These are phyloP conservation scores for Naganishia sp. DNA, from an alignment of 1,284 basidiomycete species.

Conservation along the genomic window DNA sequence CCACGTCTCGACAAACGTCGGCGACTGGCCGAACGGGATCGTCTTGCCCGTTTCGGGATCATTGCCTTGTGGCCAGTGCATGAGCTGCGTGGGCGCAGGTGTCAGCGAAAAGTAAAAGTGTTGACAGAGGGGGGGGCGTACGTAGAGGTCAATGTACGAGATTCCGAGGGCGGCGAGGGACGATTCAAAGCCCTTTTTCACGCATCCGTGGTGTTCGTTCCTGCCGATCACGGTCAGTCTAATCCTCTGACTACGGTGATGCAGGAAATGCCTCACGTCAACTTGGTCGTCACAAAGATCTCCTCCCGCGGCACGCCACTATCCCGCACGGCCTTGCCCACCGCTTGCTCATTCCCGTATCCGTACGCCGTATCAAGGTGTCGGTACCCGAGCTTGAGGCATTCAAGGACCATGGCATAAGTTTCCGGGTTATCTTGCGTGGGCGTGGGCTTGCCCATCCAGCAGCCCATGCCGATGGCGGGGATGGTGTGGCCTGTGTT, in stretches of 20 bases:
- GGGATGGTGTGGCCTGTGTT: constrained; percentile 49
- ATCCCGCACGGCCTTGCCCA: constrained; percentile 57
- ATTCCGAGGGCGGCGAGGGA: constrained; percentile 27
- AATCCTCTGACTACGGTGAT: background rate
- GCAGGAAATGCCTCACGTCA: constrained; percentile 42
- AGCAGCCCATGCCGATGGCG: constrained; percentile 40
- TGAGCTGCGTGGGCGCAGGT: constrained; percentile 10
- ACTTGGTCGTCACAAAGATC: constrained; percentile 58
- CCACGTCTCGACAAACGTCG: constrained; percentile 33
- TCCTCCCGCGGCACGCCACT: constrained; percentile 56
- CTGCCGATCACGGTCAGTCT: background rate
- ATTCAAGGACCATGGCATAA: constrained; percentile 37
- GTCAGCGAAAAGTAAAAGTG: background rate
- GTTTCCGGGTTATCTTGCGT: constrained; percentile 35
- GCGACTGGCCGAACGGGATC: constrained; percentile 24
- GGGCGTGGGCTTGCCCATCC: constrained; percentile 37
- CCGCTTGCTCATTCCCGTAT: constrained; percentile 55
- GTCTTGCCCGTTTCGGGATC: constrained; percentile 20
- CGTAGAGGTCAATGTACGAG: constrained; percentile 33
- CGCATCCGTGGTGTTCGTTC: constrained; percentile 18
- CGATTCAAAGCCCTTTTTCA: constrained; percentile 18
- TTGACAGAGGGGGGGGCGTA: background rate
- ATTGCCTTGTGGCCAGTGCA: constrained; percentile 33
- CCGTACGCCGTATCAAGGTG: constrained; percentile 41
- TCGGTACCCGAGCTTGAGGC: constrained; percentile 40